Evolutionary conservation across 495 filamentous ascomycete genomes (phyloP).

Genomic region (Xylaria curta): DNA sequence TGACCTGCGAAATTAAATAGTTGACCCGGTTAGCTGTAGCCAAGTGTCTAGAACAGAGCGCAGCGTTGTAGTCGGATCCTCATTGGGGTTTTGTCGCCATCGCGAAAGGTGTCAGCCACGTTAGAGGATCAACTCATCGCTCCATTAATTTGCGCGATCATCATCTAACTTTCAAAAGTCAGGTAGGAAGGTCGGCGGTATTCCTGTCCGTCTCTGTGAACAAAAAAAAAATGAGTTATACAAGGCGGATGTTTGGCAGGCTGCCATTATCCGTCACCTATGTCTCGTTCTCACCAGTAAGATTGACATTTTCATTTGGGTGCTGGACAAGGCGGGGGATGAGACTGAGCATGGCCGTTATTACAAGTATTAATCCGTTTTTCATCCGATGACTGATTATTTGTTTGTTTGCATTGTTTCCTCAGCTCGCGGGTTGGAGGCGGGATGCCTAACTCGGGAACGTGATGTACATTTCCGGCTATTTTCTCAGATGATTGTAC

Average conservation of each 20-base stretch:
- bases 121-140: conserved; percentile 18
- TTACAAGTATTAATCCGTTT: not conserved
- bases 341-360: not conserved
- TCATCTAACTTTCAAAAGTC: not conserved
- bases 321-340: not conserved
- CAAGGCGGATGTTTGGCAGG: not conserved
- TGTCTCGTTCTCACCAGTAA: conserved; percentile 7
- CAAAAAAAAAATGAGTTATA: not conserved
- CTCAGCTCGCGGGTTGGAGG: conserved; percentile 24
- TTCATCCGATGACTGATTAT: conserved; percentile 12
- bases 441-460: conserved; percentile 25
- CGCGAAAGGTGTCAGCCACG: conserved; percentile 14
- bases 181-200: not conserved
- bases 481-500: conserved; percentile 31
- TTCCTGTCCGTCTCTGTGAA: not conserved
- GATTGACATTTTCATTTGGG: not conserved
- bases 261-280: conserved; percentile 16
- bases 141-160: conserved; percentile 8
- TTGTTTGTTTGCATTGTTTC: conserved; percentile 21
- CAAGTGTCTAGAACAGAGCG: conserved; percentile 28
- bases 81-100: conserved; percentile 8
- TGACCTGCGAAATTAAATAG: conserved; percentile 17
- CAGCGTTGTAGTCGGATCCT: conserved; percentile 21
- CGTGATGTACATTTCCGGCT: conserved; percentile 38
- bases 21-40: conserved; percentile 19